Evolutionary conservation across 2,329 filamentous ascomycete species (phyloP), one percentile per base, ranked within the genome.

Genomic region (Aphanocladium album): DNA sequence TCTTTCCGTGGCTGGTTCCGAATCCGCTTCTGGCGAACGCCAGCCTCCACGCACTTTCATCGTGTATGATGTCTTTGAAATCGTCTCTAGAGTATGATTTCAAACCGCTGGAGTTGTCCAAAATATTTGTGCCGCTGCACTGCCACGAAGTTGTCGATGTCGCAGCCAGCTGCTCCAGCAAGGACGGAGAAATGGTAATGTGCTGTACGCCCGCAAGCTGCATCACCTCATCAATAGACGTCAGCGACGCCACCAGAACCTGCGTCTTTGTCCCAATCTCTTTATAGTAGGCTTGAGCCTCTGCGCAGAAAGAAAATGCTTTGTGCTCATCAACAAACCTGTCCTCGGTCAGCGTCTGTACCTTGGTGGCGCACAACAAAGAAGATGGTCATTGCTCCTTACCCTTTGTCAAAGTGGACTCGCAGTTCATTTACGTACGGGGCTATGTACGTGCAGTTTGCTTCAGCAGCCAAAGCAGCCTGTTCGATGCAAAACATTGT

Each of bases 351-450:
- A 19, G 25, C 21, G 30, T 37, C 41, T 43, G 2, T 14, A 19
- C 5, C 23, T 47, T 25, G 25, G n/a, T 21, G 47, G 21, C n/a
- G 17, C 23, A 21, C 11, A n/a, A 45, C 33, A 33, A 53, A 25
- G 21, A 50, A 25, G 4, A 2, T n/a, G 16, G 25, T 30, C 16
- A 47, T n/a, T 46, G 47, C n/a, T 2, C 68, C 72, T 65, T 68
- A 83, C 77, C 70, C 74, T 14, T 73, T 66, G 46, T 84, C 80
- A 60, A 87, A 83, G 65, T 88, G 84, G 5, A 86, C 85, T 64
- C 80, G 82, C 45, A 89, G 73, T 64, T 88, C 84, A 67, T 88
- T 87, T 33, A 88, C 82, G 63, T 87, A 89, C 0, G 86, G 86
- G 0, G 85, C 83, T 47, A 89, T 83, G 65, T 87, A 88, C 0